Conservation (phyloP, 1,284 basidiomycete genomes). For the Pterulicium gracile region DNA sequence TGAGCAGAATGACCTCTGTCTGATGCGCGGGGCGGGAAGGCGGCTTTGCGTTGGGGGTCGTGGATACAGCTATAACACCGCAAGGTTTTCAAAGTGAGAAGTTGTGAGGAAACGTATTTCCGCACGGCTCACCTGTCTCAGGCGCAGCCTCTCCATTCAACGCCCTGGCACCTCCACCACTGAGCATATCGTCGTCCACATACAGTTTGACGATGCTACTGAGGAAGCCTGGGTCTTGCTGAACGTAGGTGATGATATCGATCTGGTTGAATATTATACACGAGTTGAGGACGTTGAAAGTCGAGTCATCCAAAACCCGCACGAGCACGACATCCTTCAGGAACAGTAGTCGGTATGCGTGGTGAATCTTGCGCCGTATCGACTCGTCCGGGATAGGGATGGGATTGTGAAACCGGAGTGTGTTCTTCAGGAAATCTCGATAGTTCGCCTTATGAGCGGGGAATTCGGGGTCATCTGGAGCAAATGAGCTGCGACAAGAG, state of each 20-base stretch:
- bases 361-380: slow-evolving; percentile 85
- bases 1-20: slow-evolving; percentile 71
- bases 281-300: slow-evolving; percentile 93
- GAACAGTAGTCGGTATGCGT: slow-evolving; percentile 93
- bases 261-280: slow-evolving; percentile 99
- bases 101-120: slow-evolving; percentile 5
- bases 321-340: slow-evolving; percentile 98
- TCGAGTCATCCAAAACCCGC: slow-evolving; percentile 89
- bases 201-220: slow-evolving; percentile 73
- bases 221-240: slow-evolving; percentile 69
- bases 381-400: slow-evolving; percentile 65
- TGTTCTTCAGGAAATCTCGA: slow-evolving; percentile 80
- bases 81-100: slow-evolving; percentile 13
- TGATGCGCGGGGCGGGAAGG: slow-evolving; percentile 34
- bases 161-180: slow-evolving; percentile 15
- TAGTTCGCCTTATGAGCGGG: slow-evolving; percentile 94
- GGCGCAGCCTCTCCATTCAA: not conserved
- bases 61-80: slow-evolving; percentile 11
- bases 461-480: slow-evolving; percentile 90
- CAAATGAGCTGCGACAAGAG: slow-evolving; percentile 9
- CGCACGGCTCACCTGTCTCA: not conserved
- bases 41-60: slow-evolving; percentile 13
- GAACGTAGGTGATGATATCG: slow-evolving; percentile 90
- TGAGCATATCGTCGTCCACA: slow-evolving; percentile 53
- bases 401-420: slow-evolving; percentile 79